Percentiles rank a stretch among this genome's conserved stretches.
These are phyloP conservation scores for Boletus eberwhitei DNA, from an alignment of 768 basidiomycete species.

Conservation along the genomic window DNA sequence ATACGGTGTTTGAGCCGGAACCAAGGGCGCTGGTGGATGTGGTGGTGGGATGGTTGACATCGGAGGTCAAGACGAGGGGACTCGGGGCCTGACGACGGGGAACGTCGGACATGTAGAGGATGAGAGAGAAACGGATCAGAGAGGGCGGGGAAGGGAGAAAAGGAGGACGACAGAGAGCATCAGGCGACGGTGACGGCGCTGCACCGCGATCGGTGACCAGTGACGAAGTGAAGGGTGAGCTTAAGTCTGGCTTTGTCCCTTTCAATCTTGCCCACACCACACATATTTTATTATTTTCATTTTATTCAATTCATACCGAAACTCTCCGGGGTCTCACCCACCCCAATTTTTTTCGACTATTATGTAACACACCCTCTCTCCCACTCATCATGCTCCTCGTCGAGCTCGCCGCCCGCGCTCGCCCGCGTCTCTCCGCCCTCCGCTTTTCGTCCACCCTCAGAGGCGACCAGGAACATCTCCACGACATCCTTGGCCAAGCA, in stretches of 20 bases:
- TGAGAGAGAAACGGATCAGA: slow-evolving; percentile 9
- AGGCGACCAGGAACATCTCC: slow-evolving; percentile 22
- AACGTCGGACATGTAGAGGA: slow-evolving; percentile 27
- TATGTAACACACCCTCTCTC: slow-evolving; percentile 9
- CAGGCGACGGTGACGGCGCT: slow-evolving; percentile 12
- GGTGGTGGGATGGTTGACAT: slow-evolving; percentile 35
- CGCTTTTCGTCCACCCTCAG: slow-evolving; percentile 19
- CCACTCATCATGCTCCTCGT: slow-evolving; percentile 11
- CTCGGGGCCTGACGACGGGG: slow-evolving; percentile 60
- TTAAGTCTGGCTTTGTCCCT: background rate
- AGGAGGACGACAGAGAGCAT: slow-evolving; percentile 15
- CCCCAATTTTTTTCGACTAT: background rate
- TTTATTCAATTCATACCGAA: slow-evolving; percentile 1
- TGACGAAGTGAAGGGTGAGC: slow-evolving; percentile 15
- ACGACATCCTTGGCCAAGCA: slow-evolving; percentile 25
- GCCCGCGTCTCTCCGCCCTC: background rate
- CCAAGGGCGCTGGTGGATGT: slow-evolving; percentile 27
- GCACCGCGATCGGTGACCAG: slow-evolving; percentile 14
- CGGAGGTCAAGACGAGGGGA: slow-evolving; percentile 75
- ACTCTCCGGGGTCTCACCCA: slow-evolving; percentile 18
- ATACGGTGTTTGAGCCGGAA: slow-evolving; percentile 71
- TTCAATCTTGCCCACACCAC: slow-evolving; percentile 8
- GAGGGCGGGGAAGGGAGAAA: slow-evolving; percentile 2
- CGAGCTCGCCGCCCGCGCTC: slow-evolving; percentile 11
- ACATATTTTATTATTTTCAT: too few species aligned